phyloP scores from a whole-genome alignment of 805 yeast genomes.

The Candida methanosorbosa region DNA sequence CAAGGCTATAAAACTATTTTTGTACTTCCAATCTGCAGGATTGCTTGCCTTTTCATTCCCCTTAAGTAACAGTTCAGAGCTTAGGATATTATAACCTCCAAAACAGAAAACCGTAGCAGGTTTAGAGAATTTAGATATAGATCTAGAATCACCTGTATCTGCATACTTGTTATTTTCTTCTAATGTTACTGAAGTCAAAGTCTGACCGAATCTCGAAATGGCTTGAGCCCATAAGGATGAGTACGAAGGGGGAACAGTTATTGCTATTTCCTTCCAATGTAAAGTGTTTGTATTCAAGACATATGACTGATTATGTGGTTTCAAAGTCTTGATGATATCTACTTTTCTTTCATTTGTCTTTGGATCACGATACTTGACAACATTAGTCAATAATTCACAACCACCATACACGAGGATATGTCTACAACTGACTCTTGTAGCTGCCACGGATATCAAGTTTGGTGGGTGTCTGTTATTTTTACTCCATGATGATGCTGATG shows the following conservation, averaged over 20 bases:
- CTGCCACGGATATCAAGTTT: conserved; percentile 39
- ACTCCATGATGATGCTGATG: conserved; percentile 11
- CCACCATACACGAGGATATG: conserved; percentile 69
- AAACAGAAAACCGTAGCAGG: conserved; percentile 32
- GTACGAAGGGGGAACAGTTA: conserved; percentile 21
- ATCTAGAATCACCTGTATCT: not conserved
- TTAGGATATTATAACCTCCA: conserved; percentile 38
- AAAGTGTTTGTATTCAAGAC: conserved; percentile 45
- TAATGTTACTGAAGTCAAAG: conserved; percentile 13
- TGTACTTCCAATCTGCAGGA: conserved; percentile 6
- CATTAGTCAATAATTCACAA: conserved; percentile 33
- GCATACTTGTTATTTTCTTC: conserved; percentile 16
- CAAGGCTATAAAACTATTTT: conserved; percentile 28
- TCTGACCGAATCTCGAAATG: conserved; percentile 26
- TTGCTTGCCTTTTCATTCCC: conserved; percentile 15
- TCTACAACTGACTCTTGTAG: conserved; percentile 42
- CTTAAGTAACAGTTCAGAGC: conserved; percentile 1
- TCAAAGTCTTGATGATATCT: conserved; percentile 20
- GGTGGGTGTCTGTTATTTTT: conserved; percentile 30
- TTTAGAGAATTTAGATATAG: conserved; percentile 3
- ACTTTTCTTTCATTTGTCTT: conserved; percentile 30
- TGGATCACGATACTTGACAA: conserved; percentile 24
- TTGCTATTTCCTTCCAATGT: conserved; percentile 38
- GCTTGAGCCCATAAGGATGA: conserved; percentile 16
- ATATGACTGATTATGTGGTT: conserved; percentile 41